Percentiles rank a stretch among this genome's conserved stretches.
Conservation (phyloP, 106 monocot species). For the Allium cepa region DNA sequence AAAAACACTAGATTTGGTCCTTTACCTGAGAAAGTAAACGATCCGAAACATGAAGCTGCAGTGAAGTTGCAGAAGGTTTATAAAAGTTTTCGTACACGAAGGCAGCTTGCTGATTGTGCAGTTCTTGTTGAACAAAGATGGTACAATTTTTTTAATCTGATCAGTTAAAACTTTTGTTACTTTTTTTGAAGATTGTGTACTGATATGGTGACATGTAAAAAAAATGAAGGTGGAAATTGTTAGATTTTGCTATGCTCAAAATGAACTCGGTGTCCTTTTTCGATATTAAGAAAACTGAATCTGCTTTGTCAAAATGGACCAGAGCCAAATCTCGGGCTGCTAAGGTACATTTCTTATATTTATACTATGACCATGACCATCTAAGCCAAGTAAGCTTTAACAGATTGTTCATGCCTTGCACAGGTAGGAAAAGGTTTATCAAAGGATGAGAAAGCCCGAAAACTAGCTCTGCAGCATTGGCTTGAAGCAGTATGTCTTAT, state of each 20-base stretch:
- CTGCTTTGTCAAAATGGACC: conserved; percentile 75
- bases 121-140: conserved; percentile 84
- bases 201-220: neutral
- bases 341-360: conserved; percentile 32
- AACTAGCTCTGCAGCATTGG: conserved; percentile 95
- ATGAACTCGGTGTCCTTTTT: conserved; percentile 82
- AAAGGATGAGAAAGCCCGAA: conserved; percentile 79
- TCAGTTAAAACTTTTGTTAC: neutral
- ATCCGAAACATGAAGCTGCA: conserved; percentile 48
- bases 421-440: conserved; percentile 96
- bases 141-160: conserved; percentile 12
- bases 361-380: neutral
- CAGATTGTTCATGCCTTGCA: neutral
- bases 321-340: conserved; percentile 84
- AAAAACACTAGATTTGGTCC: conserved; percentile 14
- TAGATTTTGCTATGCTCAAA: conserved; percentile 86
- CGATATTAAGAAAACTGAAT: conserved; percentile 61
- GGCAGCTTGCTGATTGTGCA: conserved; percentile 84
- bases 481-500: conserved; percentile 75
- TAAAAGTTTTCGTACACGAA: conserved; percentile 78
- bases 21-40: neutral
- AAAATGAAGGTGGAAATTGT: conserved; percentile 73
- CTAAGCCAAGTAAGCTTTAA: neutral
- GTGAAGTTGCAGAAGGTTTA: conserved; percentile 88
- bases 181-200: neutral